Base-by-base conservation (phyloP, 2,329 filamentous ascomycete species). In the Epichloe hybrida region DNA sequence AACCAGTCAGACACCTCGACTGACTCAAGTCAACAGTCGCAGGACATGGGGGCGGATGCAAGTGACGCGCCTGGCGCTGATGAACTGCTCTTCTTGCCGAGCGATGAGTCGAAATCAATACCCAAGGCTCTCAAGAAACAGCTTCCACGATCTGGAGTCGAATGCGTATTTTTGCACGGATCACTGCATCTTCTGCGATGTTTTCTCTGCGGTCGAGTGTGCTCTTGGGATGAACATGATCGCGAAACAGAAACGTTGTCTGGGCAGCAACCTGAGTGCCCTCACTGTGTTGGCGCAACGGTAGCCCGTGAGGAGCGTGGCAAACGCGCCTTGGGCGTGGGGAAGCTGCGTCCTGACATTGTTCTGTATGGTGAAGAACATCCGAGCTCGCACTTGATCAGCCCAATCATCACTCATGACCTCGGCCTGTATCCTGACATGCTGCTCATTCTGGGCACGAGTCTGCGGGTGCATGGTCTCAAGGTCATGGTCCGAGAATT, bases 351-450 rank as follows among this genome's bases (percentile, higher is more conserved):
- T 39, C 84, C 84, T 0, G 83, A 88, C 58, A 84, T 88, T 58
- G 83, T 88, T 2, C 69, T 88, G 1, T 88, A 87, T 59, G 83
- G 83, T 21, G 83, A 88, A 61, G 82, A 86, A 49, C 82, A 88
- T 57, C 84, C 84, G 0, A 77, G 77, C 35, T 79, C 80, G 2
- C 79, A 85, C 52, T 70, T 84, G 5, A 83, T 88, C 55, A 81
- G 80, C 21, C 78, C 79, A 2, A 76, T 88, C 12, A 75, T 85
- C 13, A 81, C 82, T 13, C 80, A 85, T 53, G 84, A 88, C 58
- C 68, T 86, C 1, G 72, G 72, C 3, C 69, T 83, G 3, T 74
- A 74, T 3, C 84, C 83, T 0, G 83, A 87, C 56, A 70, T 86
- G 53, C 68, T 88, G 20, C 70, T 88, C 5, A 83, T 88, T 50